Evolutionary conservation across 805 yeast genomes (phyloP).

Genomic region (Myxozyma neotropica): DNA sequence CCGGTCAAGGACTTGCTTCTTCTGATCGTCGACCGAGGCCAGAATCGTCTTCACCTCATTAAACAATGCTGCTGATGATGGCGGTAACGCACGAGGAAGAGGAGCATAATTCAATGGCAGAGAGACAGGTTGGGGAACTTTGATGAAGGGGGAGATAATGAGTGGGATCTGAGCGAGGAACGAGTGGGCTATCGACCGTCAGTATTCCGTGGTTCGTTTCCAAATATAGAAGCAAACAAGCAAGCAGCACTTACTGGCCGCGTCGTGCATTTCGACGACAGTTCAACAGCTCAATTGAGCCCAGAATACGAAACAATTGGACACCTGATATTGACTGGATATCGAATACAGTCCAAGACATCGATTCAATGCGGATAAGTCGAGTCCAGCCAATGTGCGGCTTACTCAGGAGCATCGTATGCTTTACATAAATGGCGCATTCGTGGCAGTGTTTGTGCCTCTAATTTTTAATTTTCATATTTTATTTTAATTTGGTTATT

Average conservation of each 20-base stretch:
- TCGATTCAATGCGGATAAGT: no score
- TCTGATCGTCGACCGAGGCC: constrained; percentile 42
- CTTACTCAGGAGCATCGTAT: no score
- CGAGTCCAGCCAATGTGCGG: no score
- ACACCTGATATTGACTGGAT: neutral
- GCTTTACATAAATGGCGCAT: no score
- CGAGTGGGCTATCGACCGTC: constrained; percentile 48
- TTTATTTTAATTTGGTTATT: neutral
- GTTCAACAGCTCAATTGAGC: neutral
- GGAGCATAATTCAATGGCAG: constrained; percentile 53
- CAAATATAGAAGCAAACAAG: neutral
- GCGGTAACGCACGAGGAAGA: constrained; percentile 45
- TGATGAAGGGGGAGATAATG: constrained; percentile 54
- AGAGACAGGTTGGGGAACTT: constrained; percentile 59
- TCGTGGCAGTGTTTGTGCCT: no score
- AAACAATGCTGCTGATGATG: constrained; percentile 38
- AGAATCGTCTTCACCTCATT: constrained; percentile 43
- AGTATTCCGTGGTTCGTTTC: neutral
- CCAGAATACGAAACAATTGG: neutral
- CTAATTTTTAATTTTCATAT: neutral
- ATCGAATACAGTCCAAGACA: neutral
- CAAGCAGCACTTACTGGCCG: constrained; percentile 18
- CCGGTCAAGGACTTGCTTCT: constrained; percentile 36
- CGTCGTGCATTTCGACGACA: constrained; percentile 26
- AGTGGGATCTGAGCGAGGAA: constrained; percentile 58